Evolutionary conservation across 2,329 filamentous ascomycete genomes (phyloP), one percentile per base, ranked within the genome.

Genomic region (Rutstroemia sp.): DNA sequence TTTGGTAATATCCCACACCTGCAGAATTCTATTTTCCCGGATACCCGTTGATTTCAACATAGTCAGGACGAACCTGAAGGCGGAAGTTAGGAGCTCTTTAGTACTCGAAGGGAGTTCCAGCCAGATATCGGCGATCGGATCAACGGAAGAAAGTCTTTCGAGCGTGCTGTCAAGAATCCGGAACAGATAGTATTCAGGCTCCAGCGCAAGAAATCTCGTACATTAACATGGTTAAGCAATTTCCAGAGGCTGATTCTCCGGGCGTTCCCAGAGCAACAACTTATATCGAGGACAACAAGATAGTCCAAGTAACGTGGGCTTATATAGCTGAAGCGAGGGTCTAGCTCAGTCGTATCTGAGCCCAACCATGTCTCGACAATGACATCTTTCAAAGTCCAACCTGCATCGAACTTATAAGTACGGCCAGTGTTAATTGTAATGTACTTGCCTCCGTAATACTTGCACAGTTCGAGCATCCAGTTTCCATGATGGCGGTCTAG

Each of bases 331-430:
- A 16, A 16, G 4, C 50, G 46, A 2, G 51, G 46, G 8, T 30
- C 27, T 21, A 2, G 5, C 16, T 58, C 47, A 9, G 4, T 8
- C n/a, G 23, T 30, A 6, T 17, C 7, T 21, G 39, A 40, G 10
- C 55, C 17, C 1, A 51, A 14, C 56, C 46, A 58, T 17, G 23
- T 25, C 19, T 49, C 23, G 1, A 58, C 9, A 21, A 58, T 55
- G 4, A 46, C 51, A 19, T 58, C 56, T 55, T 58, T 58, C 17
- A 58, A 42, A 14, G 27, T 58, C 56, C 56, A 58, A 12, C 51
- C 51, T 12, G 56, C 23, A 30, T 58, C 48, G 34, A 54, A 57
- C 17, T 57, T 57, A 25, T 53, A 55, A 2, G 39, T 57, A 9
- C 40, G 7, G n/a, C 55, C 55, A 3, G 27, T n/a, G 19, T 19